Conservation (phyloP, 2,329 filamentous ascomycete species). For the Mariannaea elegans region DNA sequence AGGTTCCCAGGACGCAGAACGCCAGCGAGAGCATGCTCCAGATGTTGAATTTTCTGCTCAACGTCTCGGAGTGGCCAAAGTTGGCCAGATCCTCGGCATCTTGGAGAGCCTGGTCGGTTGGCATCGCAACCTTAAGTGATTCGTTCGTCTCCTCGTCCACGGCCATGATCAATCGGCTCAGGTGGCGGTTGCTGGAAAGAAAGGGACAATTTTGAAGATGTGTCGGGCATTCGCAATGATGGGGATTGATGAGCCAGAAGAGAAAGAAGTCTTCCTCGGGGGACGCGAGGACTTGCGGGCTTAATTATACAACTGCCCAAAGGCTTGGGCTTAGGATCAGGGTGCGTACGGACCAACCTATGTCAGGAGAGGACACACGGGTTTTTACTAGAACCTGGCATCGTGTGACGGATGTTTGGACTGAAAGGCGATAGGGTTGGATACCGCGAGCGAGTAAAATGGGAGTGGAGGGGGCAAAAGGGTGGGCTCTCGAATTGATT, state of each 20-base stretch:
- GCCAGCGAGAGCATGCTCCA: constrained; percentile 67
- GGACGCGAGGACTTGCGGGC: neutral
- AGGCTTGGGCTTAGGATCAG: neutral
- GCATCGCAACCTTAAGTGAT: constrained; percentile 34
- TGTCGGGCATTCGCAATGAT: constrained; percentile 12
- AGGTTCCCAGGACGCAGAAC: constrained; percentile 66
- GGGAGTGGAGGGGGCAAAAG: neutral
- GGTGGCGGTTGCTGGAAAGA: constrained; percentile 10
- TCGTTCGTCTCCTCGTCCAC: constrained; percentile 36
- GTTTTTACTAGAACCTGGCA: neutral
- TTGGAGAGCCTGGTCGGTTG: constrained; percentile 40
- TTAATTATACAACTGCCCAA: constrained; percentile 9
- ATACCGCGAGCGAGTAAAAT: neutral
- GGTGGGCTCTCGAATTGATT: constrained; percentile 14
- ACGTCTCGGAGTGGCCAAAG: constrained; percentile 51
- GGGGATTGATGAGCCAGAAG: neutral
- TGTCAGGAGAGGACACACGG: constrained; percentile 22
- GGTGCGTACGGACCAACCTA: constrained; percentile 17
- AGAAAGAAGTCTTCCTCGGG: neutral
- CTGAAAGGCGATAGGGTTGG: neutral
- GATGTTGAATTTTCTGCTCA: constrained; percentile 58
- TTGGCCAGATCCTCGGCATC: constrained; percentile 53
- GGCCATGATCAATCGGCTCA: constrained; percentile 33
- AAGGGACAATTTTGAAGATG: neutral
- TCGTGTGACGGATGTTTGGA: constrained; percentile 12